These are phyloP conservation scores for Stipa capillata DNA, from an alignment of 176 grass and related monocot genomes.

Conservation along the genomic window DNA sequence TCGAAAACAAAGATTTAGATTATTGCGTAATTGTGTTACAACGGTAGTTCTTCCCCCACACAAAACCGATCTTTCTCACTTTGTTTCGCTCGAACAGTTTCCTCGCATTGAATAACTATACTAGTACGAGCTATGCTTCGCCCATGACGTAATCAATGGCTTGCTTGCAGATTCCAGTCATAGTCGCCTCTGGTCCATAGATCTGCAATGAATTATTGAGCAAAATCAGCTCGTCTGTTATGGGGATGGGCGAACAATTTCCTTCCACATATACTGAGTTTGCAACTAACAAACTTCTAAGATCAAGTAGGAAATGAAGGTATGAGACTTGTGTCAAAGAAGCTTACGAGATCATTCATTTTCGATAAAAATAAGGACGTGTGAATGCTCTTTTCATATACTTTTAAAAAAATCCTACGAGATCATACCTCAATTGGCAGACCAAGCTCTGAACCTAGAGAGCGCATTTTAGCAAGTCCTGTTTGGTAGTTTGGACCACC, in stretches of 20 bases:
- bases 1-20: conserved; percentile 9
- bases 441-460: conserved; percentile 65
- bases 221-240: not conserved
- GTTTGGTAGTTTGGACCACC: conserved; percentile 95
- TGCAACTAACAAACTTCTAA: not conserved
- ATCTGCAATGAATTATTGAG: conserved; percentile 46
- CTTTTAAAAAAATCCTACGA: not conserved
- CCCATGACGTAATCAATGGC: conserved; percentile 87
- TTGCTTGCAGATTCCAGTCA: conserved; percentile 96
- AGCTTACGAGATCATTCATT: not conserved
- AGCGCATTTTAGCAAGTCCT: conserved; percentile 89
- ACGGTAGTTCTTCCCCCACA: not conserved
- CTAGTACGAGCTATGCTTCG: conserved; percentile 13
- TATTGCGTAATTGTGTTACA: not conserved
- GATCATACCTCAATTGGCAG: conserved; percentile 77
- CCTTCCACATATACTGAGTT: not conserved
- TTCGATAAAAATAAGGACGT: not conserved
- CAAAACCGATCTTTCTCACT: not conserved
- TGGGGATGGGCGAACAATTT: not conserved
- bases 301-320: not conserved
- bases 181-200: conserved; percentile 90
- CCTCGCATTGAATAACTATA: not conserved
- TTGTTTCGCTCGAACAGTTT: conserved; percentile 11
- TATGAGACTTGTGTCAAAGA: not conserved
- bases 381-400: not conserved